These are phyloP conservation scores for Fusarium agapanthi DNA, from an alignment of 2,329 filamentous ascomycete genomes.

Conservation along the genomic window DNA sequence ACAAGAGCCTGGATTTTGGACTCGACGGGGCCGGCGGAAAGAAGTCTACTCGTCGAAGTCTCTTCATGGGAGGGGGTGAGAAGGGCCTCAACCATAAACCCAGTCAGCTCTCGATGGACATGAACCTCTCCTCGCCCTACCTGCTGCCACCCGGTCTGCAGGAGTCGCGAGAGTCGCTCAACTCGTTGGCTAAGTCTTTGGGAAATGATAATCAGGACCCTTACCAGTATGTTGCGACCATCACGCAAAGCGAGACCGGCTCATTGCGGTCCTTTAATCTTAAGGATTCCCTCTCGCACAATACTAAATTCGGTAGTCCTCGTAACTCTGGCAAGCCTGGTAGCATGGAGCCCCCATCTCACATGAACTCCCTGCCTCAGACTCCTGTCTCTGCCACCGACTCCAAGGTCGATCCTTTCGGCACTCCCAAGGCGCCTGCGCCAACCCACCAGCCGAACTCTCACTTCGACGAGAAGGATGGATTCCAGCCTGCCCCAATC, in stretches of 20 bases:
- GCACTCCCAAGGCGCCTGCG: slow-evolving; percentile 46
- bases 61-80: slow-evolving; percentile 60
- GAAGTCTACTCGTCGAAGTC: slow-evolving; percentile 47
- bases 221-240: slow-evolving; percentile 72
- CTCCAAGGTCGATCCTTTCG: slow-evolving; percentile 49
- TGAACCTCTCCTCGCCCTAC: slow-evolving; percentile 85
- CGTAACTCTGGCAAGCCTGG: slow-evolving; percentile 43
- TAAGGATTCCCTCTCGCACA: slow-evolving; percentile 56
- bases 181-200: slow-evolving; percentile 82
- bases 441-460: slow-evolving; percentile 40
- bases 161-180: slow-evolving; percentile 83
- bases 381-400: slow-evolving; percentile 47
- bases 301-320: slow-evolving; percentile 54
- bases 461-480: slow-evolving; percentile 38
- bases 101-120: slow-evolving; percentile 73
- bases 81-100: slow-evolving; percentile 56
- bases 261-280: slow-evolving; percentile 63
- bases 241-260: slow-evolving; percentile 64
- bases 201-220: slow-evolving; percentile 82
- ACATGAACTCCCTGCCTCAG: slow-evolving; percentile 56
- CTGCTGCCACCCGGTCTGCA: slow-evolving; percentile 87
- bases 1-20: slow-evolving; percentile 93
- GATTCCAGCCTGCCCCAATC: slow-evolving; percentile 46
- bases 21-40: slow-evolving; percentile 59
- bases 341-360: slow-evolving; percentile 45